Evolutionary conservation across 2,329 filamentous ascomycete genomes (phyloP).

Genomic region (Trichoderma guizhouense): DNA sequence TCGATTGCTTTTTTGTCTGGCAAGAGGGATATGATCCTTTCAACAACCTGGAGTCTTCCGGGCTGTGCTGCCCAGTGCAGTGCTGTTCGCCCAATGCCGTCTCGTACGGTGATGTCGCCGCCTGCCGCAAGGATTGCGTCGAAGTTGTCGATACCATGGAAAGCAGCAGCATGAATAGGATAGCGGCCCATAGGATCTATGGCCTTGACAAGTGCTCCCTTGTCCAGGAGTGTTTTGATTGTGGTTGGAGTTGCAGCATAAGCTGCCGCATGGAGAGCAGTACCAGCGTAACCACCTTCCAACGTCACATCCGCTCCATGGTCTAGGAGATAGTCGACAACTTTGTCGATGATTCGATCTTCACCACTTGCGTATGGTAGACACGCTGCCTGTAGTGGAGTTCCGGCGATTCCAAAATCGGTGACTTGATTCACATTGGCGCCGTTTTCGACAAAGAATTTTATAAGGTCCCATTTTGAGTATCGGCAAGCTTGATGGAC

Average conservation of each 20-base stretch:
- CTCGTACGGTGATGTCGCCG: conserved; percentile 10
- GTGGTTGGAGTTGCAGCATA: conserved; percentile 19
- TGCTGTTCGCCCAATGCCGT: conserved; percentile 5
- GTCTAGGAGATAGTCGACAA: conserved; percentile 25
- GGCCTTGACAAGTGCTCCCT: conserved; percentile 11
- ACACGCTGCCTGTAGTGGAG: conserved; percentile 15
- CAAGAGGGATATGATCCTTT: conserved; percentile 12
- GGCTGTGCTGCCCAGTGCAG: conserved; percentile 19
- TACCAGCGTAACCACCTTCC: conserved; percentile 23
- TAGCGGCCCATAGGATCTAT: neutral
- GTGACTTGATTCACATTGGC: conserved; percentile 10
- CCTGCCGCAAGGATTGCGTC: conserved; percentile 16
- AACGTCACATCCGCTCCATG: conserved; percentile 19
- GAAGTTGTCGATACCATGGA: conserved; percentile 17
- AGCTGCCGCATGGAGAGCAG: conserved; percentile 20
- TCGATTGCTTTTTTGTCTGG: conserved; percentile 10
- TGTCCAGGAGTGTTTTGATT: conserved; percentile 21
- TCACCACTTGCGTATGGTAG: neutral
- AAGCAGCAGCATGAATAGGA: conserved; percentile 15
- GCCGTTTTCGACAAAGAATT: conserved; percentile 13
- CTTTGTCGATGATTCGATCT: conserved; percentile 19
- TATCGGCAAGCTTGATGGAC: conserved; percentile 8
- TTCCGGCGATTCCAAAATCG: neutral
- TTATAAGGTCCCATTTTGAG: neutral
- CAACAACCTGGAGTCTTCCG: conserved; percentile 8